Evolutionary conservation across 1,139 yeast genomes (phyloP).

Genomic region (Suhomyces bokatorum): DNA sequence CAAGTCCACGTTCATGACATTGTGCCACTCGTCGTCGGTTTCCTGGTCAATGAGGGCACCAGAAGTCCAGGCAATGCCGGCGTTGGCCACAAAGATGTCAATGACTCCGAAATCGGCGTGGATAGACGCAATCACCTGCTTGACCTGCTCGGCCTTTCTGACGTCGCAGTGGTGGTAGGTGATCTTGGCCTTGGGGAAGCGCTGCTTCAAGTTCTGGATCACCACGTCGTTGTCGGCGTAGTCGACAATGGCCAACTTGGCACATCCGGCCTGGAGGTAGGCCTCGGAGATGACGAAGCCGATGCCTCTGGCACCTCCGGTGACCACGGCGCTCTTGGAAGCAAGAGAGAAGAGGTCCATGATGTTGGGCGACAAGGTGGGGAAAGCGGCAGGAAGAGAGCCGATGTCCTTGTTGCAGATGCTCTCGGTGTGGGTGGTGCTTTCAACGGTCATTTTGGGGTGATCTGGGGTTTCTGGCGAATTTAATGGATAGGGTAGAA

Average conservation of each 20-base stretch:
- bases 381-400: conserved; percentile 41
- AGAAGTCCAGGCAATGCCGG: conserved; percentile 51
- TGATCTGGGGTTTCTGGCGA: background rate
- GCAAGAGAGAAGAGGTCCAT: conserved; percentile 39
- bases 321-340: conserved; percentile 41
- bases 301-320: conserved; percentile 49
- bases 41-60: conserved; percentile 40
- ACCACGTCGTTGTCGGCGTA: conserved; percentile 36
- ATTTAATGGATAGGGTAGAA: background rate
- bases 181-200: conserved; percentile 34
- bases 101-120: conserved; percentile 40
- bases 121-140: conserved; percentile 32
- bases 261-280: conserved; percentile 46
- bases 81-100: conserved; percentile 56
- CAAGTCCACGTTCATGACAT: conserved; percentile 45
- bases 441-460: conserved; percentile 18
- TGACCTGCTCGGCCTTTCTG: conserved; percentile 40
- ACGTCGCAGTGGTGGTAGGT: conserved; percentile 43
- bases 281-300: conserved; percentile 48
- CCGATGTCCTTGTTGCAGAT: conserved; percentile 38
- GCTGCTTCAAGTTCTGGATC: conserved; percentile 28
- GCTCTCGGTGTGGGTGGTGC: conserved; percentile 13
- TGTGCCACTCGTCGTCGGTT: conserved; percentile 46
- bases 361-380: conserved; percentile 34
- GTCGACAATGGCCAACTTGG: conserved; percentile 47